phyloP scores from a whole-genome alignment of 345 rosid genomes.

The Abelmoschus esculentus region DNA sequence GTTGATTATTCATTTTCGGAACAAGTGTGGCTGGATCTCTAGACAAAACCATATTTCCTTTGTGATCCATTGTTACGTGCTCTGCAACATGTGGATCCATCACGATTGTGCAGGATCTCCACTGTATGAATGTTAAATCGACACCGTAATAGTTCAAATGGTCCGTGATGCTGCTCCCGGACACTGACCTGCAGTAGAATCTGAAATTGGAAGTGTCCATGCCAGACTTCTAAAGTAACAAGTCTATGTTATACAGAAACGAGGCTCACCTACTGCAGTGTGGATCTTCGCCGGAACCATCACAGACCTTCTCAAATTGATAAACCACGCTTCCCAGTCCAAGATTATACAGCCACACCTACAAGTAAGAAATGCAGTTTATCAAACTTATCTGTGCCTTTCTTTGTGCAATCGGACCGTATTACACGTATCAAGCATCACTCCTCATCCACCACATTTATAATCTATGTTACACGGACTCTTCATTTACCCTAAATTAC shows the following conservation, averaged over 20 bases:
- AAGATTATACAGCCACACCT: slow-evolving; percentile 54
- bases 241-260: neutral
- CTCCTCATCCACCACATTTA: neutral
- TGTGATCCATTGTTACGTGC: slow-evolving; percentile 41
- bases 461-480: neutral
- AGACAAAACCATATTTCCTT: slow-evolving; percentile 63
- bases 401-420: neutral
- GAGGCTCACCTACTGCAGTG: slow-evolving; percentile 59
- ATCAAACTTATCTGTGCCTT: neutral
- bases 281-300: slow-evolving; percentile 75
- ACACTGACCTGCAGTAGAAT: slow-evolving; percentile 56
- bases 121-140: slow-evolving; percentile 36
- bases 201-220: neutral
- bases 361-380: slow-evolving; percentile 8
- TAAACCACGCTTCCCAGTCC: slow-evolving; percentile 48
- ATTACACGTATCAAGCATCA: neutral
- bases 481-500: neutral
- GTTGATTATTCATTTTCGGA: slow-evolving; percentile 9
- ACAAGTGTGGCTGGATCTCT: slow-evolving; percentile 24
- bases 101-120: slow-evolving; percentile 67
- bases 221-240: neutral
- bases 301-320: slow-evolving; percentile 60
- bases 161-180: slow-evolving; percentile 65
- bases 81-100: slow-evolving; percentile 32
- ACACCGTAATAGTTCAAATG: slow-evolving; percentile 69